Conservation (phyloP, 257 asterid species). For the Euphrasia confusa region DNA sequence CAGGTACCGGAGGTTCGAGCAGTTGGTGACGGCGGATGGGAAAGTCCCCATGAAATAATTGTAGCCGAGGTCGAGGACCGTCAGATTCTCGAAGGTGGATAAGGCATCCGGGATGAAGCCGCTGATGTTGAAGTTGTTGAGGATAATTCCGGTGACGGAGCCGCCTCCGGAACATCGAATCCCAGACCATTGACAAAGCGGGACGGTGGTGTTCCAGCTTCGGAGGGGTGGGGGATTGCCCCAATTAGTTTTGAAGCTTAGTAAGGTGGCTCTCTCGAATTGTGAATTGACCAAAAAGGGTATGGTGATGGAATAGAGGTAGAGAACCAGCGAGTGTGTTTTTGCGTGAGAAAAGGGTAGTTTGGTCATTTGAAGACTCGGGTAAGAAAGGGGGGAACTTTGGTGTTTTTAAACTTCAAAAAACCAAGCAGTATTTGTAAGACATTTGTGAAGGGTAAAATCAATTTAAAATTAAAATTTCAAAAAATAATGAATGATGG, state of each 20-base stretch:
- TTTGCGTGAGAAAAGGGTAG: conserved; percentile 23
- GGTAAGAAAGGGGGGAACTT: no score
- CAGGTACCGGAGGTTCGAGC: conserved; percentile 45
- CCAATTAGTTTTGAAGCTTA: conserved; percentile 37
- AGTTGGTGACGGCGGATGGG: conserved; percentile 44
- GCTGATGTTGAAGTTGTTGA: conserved; percentile 25
- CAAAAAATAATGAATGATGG: no score
- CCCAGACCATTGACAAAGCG: conserved; percentile 44
- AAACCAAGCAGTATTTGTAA: no score
- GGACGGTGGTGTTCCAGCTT: conserved; percentile 40
- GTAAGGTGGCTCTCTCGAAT: conserved; percentile 40
- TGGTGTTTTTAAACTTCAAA: no score
- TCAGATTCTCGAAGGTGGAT: conserved; percentile 45
- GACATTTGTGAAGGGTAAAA: no score
- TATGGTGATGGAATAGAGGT: conserved; percentile 31
- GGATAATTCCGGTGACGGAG: conserved; percentile 40
- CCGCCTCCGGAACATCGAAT: conserved; percentile 36
- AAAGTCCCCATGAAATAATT: conserved; percentile 48
- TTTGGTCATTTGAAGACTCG: conserved; percentile 28
- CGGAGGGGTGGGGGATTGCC: conserved; percentile 30
- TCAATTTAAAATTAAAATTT: no score
- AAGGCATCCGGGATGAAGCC: conserved; percentile 45
- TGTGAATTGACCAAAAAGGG: conserved; percentile 45
- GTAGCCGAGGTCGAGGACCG: conserved; percentile 36
- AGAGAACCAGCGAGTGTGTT: conserved; percentile 12